Conservation (phyloP, 2,329 filamentous ascomycete species). For the Monosporascus sp. region DNA sequence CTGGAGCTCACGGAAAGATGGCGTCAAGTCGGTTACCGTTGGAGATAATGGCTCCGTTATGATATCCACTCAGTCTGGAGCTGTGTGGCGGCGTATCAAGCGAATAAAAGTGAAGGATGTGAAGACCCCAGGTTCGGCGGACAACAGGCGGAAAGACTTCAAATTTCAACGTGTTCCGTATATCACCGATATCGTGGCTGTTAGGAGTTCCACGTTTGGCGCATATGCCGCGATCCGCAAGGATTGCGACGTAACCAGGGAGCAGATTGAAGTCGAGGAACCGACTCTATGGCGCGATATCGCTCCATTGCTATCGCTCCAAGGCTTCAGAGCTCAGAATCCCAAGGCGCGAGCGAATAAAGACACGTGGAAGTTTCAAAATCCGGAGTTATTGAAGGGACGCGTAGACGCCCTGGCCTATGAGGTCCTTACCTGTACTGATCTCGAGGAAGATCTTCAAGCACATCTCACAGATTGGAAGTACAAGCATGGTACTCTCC, state of each 20-base stretch:
- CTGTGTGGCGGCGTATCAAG: conserved; percentile 85
- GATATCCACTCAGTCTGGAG: conserved; percentile 84
- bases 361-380: conserved; percentile 37
- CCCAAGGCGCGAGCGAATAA: conserved; percentile 29
- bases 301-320: conserved; percentile 62
- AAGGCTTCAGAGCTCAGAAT: conserved; percentile 47
- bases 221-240: conserved; percentile 83
- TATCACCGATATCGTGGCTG: conserved; percentile 76
- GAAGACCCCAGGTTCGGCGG: conserved; percentile 29
- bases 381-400: conserved; percentile 40
- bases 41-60: conserved; percentile 94
- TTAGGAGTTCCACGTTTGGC: conserved; percentile 83
- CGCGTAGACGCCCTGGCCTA: conserved; percentile 45
- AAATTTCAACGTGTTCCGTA: conserved; percentile 91
- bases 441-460: conserved; percentile 59
- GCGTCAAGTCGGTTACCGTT: conserved; percentile 79
- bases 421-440: conserved; percentile 54
- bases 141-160: conserved; percentile 75
- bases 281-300: conserved; percentile 71
- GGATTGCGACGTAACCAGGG: conserved; percentile 75
- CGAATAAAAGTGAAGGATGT: conserved; percentile 73
- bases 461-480: conserved; percentile 40
- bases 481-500: conserved; percentile 35
- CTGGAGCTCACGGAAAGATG: conserved; percentile 85
- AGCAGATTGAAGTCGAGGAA: conserved; percentile 60